Percentiles rank a stretch among this genome's conserved stretches.
Evolutionary conservation across 2,329 filamentous ascomycete genomes (phyloP).

Genomic region (Stylonectria norvegica): DNA sequence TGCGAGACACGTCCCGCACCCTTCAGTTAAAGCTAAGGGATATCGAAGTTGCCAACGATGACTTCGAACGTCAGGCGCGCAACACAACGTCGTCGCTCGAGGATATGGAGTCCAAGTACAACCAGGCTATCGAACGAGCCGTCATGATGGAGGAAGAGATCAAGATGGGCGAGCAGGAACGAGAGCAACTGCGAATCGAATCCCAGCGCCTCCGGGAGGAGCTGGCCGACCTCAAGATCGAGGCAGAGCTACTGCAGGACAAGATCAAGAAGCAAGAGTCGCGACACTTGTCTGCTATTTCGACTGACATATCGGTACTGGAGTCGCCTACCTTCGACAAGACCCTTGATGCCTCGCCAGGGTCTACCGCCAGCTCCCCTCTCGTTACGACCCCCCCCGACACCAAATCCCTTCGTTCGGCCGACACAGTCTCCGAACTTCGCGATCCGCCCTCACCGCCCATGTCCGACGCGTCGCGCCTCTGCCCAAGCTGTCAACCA

Average conservation of each 20-base stretch:
- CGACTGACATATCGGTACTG: conserved; percentile 59
- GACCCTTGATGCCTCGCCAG: conserved; percentile 69
- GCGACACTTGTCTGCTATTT: conserved; percentile 57
- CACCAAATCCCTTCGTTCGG: conserved; percentile 59
- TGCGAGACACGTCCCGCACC: conserved; percentile 80
- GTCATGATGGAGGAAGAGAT: conserved; percentile 97
- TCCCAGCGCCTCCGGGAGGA: conserved; percentile 87
- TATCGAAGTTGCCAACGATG: conserved; percentile 96
- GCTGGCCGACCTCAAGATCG: conserved; percentile 87
- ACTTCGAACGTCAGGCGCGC: conserved; percentile 93
- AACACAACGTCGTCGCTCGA: conserved; percentile 95
- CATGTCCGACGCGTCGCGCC: conserved; percentile 79
- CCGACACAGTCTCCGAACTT: conserved; percentile 58
- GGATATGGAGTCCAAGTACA: conserved; percentile 96
- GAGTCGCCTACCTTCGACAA: conserved; percentile 72
- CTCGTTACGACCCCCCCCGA: conserved; percentile 82
- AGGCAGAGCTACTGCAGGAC: conserved; percentile 89
- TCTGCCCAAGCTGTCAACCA: conserved; percentile 46
- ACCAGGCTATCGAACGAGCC: conserved; percentile 83
- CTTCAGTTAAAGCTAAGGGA: conserved; percentile 83
- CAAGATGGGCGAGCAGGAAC: conserved; percentile 84
- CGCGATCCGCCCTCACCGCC: conserved; percentile 90
- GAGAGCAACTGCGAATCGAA: conserved; percentile 85
- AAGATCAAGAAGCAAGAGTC: conserved; percentile 74
- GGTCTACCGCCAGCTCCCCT: conserved; percentile 86